Conservation (phyloP, 768 basidiomycete species). For the Cytidiella melzeri region DNA sequence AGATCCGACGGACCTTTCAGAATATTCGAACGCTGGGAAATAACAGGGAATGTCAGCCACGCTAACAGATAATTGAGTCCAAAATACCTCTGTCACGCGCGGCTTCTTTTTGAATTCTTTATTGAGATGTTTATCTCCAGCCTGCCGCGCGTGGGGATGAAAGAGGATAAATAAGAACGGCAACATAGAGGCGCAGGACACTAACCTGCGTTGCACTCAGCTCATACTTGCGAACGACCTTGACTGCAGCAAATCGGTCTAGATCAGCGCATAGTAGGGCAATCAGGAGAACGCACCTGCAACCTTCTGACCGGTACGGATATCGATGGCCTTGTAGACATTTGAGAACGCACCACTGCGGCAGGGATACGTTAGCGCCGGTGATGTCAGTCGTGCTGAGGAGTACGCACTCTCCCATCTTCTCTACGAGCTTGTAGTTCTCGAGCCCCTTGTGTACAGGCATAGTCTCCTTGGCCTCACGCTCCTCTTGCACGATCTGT, state of each 20-base stretch:
- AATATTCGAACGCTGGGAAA: conserved; percentile 85
- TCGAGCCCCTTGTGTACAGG: conserved; percentile 85
- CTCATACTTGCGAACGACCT: conserved; percentile 92
- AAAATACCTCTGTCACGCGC: conserved; percentile 93
- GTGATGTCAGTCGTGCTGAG: background rate
- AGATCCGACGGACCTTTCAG: conserved; percentile 65
- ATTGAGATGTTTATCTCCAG: conserved; percentile 90
- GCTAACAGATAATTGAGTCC: conserved; percentile 19
- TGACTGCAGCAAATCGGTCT: conserved; percentile 47
- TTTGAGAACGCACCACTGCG: conserved; percentile 94
- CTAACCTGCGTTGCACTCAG: conserved; percentile 88
- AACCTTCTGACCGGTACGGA: conserved; percentile 66
- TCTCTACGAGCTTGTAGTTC: conserved; percentile 65
- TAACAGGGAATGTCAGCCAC: conserved; percentile 18
- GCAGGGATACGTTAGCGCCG: conserved; percentile 17
- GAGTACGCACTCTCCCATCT: conserved; percentile 87
- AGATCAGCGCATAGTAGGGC: conserved; percentile 16
- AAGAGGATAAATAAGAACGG: conserved; percentile 23
- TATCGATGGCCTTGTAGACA: conserved; percentile 89
- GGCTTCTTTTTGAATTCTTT: conserved; percentile 94
- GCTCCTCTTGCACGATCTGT: conserved; percentile 69
- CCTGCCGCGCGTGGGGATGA: conserved; percentile 38
- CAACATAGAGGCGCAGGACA: conserved; percentile 19
- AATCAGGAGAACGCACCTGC: conserved; percentile 48
- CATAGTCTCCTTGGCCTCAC: conserved; percentile 68